A percentile compares a stretch with the other conserved stretches of the same genome.
phyloP scores from a whole-genome alignment of 768 basidiomycete genomes.

The Psilocybe subaeruginosa region DNA sequence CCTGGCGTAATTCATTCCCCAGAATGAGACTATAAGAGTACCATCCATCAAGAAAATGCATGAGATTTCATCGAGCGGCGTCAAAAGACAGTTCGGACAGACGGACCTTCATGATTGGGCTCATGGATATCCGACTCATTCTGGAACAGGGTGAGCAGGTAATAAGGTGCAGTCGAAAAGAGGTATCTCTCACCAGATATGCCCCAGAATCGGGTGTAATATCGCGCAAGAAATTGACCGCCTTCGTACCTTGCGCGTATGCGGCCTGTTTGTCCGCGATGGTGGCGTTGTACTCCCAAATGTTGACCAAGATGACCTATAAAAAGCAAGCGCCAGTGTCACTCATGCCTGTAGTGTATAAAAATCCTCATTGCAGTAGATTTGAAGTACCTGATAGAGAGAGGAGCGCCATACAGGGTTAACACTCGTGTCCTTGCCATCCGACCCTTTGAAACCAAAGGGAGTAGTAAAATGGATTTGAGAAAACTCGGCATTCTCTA shows the following conservation, averaged over 20 bases:
- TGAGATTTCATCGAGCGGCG: no score
- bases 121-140: constrained; percentile 33
- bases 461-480: constrained; percentile 24
- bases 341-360: not conserved
- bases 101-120: constrained; percentile 23
- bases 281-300: constrained; percentile 14
- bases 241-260: constrained; percentile 21
- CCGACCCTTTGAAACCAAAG: constrained; percentile 20
- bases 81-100: no score
- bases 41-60: not conserved
- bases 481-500: constrained; percentile 20
- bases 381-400: constrained; percentile 24
- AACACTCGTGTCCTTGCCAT: constrained; percentile 23
- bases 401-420: constrained; percentile 29
- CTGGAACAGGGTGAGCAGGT: constrained; percentile 9
- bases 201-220: constrained; percentile 31
- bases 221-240: constrained; percentile 23
- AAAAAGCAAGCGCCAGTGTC: not conserved
- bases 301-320: constrained; percentile 21
- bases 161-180: not conserved
- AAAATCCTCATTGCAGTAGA: not conserved
- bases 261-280: constrained; percentile 13
- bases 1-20: constrained; percentile 25
- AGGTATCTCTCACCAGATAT: constrained; percentile 21
- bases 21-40: constrained; percentile 22